Base-by-base conservation (phyloP, 1,284 basidiomycete species). In the Retiboletus flavoniger region DNA sequence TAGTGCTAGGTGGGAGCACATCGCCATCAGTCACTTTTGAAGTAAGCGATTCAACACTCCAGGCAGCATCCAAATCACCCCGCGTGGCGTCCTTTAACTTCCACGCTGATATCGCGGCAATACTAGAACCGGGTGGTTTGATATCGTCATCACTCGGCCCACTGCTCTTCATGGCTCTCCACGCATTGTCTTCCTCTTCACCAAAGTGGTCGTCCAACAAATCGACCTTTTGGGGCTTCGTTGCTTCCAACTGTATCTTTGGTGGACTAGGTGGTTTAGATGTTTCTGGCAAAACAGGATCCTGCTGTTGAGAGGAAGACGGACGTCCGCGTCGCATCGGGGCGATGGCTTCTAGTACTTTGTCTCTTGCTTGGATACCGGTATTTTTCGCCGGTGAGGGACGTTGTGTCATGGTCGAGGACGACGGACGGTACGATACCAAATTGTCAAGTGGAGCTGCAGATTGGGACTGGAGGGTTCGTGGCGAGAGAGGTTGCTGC, bases 321-420 rank as follows among this genome's bases (percentile, higher is more conserved):
- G 88, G 87, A 32, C 89, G 75, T 14, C 89, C 89, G 39, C 89
- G 78, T 44, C 89, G 81, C 84, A 90, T 85, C 0, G 89, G 87
- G 34, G 84, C 84, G 56, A 89, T 86, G 13, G 86, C 86, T 61
- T 89, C 88, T 21, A 89, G 73, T 5, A 88, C 85, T 62, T 82
- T 86, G 53, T 90, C 87, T 28, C 85, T 80, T 11, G 85, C 84
- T 62, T 87, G 83, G 17, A 83, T 65, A 28, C 83, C 85, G 24
- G 82, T 57, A 32, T 67, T 66, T 54, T 63, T 62, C 39, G 54
- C 60, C 48, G 52, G 59, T 31, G 49, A 46, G 42, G 58, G 40
- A 51, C 61, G 56, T 29, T 60, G 61, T 48, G 55, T 45, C 40
- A 68, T 70, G 21, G 61, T 55, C 9, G 70, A 64, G 13, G 70